Conservation (phyloP, 2,329 filamentous ascomycete genomes). For the Magnaporthiopsis rhizophila region DNA sequence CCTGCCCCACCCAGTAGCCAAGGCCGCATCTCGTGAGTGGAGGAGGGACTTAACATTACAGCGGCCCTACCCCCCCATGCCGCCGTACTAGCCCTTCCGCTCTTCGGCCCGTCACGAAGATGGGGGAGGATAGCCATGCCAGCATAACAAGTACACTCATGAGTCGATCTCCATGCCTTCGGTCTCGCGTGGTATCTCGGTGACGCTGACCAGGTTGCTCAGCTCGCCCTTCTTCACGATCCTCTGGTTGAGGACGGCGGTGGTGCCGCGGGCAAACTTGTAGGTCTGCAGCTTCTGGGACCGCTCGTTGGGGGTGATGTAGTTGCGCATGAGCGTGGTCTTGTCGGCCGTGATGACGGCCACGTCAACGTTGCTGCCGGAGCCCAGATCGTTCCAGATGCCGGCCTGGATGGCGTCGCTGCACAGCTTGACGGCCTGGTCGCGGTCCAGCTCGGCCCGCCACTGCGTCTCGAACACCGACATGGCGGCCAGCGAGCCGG, state of each 20-base stretch:
- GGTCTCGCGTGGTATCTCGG: slow-evolving; percentile 59
- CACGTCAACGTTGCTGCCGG: slow-evolving; percentile 94
- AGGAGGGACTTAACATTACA: background rate
- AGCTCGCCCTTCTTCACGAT: slow-evolving; percentile 91
- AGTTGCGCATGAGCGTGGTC: slow-evolving; percentile 88
- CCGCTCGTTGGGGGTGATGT: slow-evolving; percentile 86
- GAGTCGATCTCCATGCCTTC: slow-evolving; percentile 64
- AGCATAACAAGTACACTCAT: slow-evolving; percentile 26
- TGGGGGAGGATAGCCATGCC: background rate
- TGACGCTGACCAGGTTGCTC: slow-evolving; percentile 85
- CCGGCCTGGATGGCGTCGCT: slow-evolving; percentile 86
- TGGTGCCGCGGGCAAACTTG: slow-evolving; percentile 84
- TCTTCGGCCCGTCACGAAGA: background rate
- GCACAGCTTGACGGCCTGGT: slow-evolving; percentile 76
- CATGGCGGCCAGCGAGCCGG: slow-evolving; percentile 93
- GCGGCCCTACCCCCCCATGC: background rate
- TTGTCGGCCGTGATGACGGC: slow-evolving; percentile 93
- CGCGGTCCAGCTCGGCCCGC: slow-evolving; percentile 68
- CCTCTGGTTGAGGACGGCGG: slow-evolving; percentile 91
- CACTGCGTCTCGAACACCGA: slow-evolving; percentile 95
- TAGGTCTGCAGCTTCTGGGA: slow-evolving; percentile 90
- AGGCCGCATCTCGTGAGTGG: background rate
- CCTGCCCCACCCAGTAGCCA: background rate
- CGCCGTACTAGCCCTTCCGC: background rate
- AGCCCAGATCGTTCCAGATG: slow-evolving; percentile 98